Conservation (phyloP, 371 early-diverging fungal species). For the Mortierella polycephala region DNA sequence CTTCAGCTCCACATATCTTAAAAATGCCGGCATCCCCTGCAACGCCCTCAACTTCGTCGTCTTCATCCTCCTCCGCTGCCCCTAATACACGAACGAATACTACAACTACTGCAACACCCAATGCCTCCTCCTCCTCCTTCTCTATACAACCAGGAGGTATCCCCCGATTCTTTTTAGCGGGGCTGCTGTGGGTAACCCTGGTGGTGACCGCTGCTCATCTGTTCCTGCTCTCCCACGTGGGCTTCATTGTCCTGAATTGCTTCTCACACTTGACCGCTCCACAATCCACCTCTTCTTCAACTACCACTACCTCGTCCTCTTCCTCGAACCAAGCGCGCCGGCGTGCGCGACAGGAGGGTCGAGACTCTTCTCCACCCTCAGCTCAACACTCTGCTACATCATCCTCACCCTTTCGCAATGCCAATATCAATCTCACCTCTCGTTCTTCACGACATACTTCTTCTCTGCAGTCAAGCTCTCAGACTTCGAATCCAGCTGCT, state of each 20-base stretch:
- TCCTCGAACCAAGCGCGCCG: conserved; percentile 13
- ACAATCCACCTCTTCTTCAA: conserved; percentile 8
- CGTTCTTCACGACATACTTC: conserved; percentile 15
- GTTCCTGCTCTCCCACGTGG: conserved; percentile 34
- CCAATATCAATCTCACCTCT: conserved; percentile 14
- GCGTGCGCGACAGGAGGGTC: neutral
- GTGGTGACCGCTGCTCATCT: conserved; percentile 44
- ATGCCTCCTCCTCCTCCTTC: neutral
- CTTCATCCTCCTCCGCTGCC: neutral
- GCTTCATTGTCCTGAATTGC: conserved; percentile 42
- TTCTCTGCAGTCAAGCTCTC: conserved; percentile 35
- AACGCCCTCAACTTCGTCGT: neutral
- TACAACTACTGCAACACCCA: conserved; percentile 3
- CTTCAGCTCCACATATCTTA: neutral
- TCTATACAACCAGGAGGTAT: conserved; percentile 22
- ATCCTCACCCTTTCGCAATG: conserved; percentile 8
- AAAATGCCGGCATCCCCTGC: conserved; percentile 19
- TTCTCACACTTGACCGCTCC: conserved; percentile 35
- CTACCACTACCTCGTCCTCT: conserved; percentile 9
- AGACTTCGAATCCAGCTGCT: conserved; percentile 33
- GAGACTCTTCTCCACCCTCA: conserved; percentile 2
- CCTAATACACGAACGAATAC: neutral
- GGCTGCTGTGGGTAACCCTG: conserved; percentile 42
- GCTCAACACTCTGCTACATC: conserved; percentile 13
- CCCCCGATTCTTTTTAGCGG: conserved; percentile 33